A percentile compares a stretch with the other conserved stretches of the same genome.
Conservation (phyloP, 1,284 basidiomycete species). For the Trametes versicolor region DNA sequence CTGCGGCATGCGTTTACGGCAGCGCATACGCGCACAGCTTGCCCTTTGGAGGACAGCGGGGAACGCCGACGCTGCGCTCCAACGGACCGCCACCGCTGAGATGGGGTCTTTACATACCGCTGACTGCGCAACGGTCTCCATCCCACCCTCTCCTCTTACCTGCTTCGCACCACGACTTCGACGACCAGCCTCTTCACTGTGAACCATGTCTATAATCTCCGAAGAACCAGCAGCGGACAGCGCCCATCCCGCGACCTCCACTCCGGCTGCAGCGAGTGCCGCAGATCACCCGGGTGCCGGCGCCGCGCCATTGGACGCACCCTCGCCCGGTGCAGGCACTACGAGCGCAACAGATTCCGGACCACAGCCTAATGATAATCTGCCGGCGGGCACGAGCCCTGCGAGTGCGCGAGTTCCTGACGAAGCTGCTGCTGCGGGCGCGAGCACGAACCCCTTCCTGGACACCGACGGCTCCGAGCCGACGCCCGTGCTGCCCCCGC, state of each 20-base stretch:
- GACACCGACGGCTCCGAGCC: conserved; percentile 21
- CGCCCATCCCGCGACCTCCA: background rate
- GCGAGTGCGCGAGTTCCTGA: conserved; percentile 13
- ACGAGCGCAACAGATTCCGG: conserved; percentile 6
- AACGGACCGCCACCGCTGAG: conserved; percentile 23
- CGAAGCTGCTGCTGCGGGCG: conserved; percentile 8
- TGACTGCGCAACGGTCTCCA: conserved; percentile 20
- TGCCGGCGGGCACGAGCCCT: conserved; percentile 12
- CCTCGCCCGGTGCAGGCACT: background rate
- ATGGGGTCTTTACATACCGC: conserved; percentile 12
- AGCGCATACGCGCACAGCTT: background rate
- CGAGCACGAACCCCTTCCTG: conserved; percentile 23
- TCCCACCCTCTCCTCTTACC: conserved; percentile 8
- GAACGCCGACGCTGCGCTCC: conserved; percentile 17
- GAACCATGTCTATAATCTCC: conserved; percentile 21
- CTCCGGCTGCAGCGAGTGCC: conserved; percentile 16
- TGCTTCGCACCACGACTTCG: conserved; percentile 15
- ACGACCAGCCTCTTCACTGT: background rate
- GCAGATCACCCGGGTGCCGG: conserved; percentile 22
- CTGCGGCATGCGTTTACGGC: background rate
- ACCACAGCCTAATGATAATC: background rate
- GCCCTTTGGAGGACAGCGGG: background rate
- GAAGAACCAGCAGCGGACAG: conserved; percentile 15
- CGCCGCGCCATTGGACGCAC: conserved; percentile 3
- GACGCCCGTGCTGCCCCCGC: conserved; percentile 36